phyloP scores from a whole-genome alignment of 306 rosid genomes.

The Sophora flavescens region DNA sequence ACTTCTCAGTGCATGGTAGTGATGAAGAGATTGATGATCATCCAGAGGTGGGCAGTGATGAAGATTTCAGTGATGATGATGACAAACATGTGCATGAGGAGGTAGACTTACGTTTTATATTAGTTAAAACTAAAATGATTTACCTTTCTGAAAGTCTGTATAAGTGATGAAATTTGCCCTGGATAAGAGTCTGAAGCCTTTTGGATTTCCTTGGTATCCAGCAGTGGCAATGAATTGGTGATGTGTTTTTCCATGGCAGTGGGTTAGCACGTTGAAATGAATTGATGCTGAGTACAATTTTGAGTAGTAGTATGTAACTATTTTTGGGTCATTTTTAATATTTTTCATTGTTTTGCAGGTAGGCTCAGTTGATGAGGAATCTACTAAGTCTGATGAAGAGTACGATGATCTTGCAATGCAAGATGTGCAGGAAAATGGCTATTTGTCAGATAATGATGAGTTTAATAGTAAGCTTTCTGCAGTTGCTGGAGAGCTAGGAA shows the following conservation, averaged over 20 bases:
- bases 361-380: constrained; percentile 96
- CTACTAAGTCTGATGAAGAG: constrained; percentile 94
- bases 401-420: constrained; percentile 93
- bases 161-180: constrained; percentile 5
- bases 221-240: constrained; percentile 1
- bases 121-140: not conserved
- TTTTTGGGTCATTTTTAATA: not conserved
- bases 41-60: constrained; percentile 80
- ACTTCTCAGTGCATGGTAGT: constrained; percentile 87
- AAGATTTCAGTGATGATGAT: constrained; percentile 78
- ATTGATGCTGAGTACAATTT: too few relatives aligned
- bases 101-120: constrained; percentile 53
- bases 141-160: not conserved
- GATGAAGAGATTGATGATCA: constrained; percentile 94
- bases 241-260: not conserved
- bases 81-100: constrained; percentile 68
- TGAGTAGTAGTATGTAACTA: too few relatives aligned
- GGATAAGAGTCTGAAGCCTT: not conserved
- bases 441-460: constrained; percentile 63
- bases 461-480: constrained; percentile 45
- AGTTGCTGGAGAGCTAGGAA: constrained; percentile 44
- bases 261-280: not conserved
- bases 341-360: constrained; percentile 53
- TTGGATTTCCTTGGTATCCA: too few relatives aligned
- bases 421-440: constrained; percentile 65